phyloP scores from a whole-genome alignment of 1,284 basidiomycete species.

The Phellopilus nigrolimitatus region DNA sequence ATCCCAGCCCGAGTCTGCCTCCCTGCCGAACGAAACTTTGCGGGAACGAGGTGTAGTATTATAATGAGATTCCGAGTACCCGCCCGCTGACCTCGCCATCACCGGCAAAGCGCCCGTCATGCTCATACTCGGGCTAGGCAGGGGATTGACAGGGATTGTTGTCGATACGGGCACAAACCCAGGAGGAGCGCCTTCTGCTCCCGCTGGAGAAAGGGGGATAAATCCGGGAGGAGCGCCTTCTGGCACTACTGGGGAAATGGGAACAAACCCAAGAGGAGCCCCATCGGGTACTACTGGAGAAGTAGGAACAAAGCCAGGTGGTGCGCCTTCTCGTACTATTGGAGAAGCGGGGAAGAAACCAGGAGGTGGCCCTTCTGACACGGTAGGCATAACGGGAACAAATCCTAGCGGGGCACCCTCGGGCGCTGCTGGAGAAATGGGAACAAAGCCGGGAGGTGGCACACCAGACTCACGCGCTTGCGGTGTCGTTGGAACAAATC shows the following conservation, averaged over 20 bases:
- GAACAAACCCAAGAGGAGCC: conserved; percentile 10
- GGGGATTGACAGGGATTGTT: neutral
- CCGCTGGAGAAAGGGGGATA: neutral
- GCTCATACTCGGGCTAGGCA: conserved; percentile 13
- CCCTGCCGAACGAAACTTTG: conserved; percentile 7
- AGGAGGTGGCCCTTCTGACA: neutral
- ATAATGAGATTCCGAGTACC: neutral
- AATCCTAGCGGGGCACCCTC: neutral
- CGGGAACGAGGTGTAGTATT: neutral
- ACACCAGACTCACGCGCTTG: neutral
- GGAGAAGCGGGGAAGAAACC: conserved; percentile 8
- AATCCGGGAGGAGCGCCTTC: neutral
- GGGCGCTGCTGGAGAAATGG: neutral
- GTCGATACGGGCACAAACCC: conserved; percentile 11
- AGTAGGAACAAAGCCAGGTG: conserved; percentile 12
- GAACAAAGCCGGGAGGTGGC: conserved; percentile 10
- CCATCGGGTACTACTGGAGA: neutral
- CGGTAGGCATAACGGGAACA: neutral
- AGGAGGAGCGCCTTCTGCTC: neutral
- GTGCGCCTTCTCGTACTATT: neutral
- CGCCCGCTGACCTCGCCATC: conserved; percentile 5
- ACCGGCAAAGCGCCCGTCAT: conserved; percentile 14
- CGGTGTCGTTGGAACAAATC: conserved; percentile 4
- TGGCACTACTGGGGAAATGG: neutral
- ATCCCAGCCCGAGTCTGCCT: conserved; percentile 14